Evolutionary conservation across 345 rosid genomes (phyloP), one percentile per base, ranked within the genome.

Genomic region (Lenwebbia sp.): DNA sequence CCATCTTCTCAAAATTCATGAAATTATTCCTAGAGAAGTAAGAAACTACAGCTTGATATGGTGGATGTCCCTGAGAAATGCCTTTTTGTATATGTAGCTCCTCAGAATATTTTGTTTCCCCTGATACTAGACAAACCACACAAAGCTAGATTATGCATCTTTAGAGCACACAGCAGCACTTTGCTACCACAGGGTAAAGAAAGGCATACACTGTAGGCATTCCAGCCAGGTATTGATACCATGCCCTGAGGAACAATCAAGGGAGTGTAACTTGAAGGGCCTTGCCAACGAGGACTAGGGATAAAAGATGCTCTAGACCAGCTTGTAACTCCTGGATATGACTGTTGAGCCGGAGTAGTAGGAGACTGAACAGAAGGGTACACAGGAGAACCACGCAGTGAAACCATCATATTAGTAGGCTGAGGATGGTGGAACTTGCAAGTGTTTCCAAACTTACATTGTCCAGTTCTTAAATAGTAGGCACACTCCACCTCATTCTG

Each of bases 351-450:
- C 7, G 91, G 91, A 85, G 96, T 87, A 23, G 97, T 91, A n/a
- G 99, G 96, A 86, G 97, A 93, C 7, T 91, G 95, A 65, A 93
- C 91, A 51, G 96, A 87, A 84, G 95, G 92, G 92, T 96, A 95
- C 82, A 91, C 93, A 85, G 97, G 93, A 82, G 98, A 94, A 62
- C 95, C 95, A 53, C 91, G 93, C 85, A 93, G 78, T 25, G 96
- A 89, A 85, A 96, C 96, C 96, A 95, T 93, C 93, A 95, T 89
- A 89, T 93, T 95, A 85, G 92, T 88, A 91, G 97, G 96, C 89
- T 94, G 99, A 89, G 95, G 98, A 90, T 97, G 99, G 86, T 98
- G 99, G 90, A 93, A 98, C 90, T 96, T 98, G 92, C 99, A 98
- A 84, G 99, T 96, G 62, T 88, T 91, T 83, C 97, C 99, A 87